These are phyloP conservation scores for Thraustotheca clavata DNA, from an alignment of 352 stramenopile genomes.

Conservation along the genomic window DNA sequence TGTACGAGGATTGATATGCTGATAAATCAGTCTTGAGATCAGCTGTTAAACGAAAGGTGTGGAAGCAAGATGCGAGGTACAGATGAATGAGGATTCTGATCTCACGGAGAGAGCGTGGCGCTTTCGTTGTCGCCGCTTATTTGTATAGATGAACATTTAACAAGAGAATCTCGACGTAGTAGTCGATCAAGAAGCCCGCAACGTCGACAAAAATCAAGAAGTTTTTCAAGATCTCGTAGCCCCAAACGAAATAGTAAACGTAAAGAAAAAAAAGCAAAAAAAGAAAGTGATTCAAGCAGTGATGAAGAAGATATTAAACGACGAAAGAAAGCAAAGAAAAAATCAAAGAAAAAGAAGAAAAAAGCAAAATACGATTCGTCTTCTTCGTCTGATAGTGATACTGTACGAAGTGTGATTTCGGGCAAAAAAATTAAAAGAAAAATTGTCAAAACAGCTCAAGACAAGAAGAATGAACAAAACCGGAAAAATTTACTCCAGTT, in stretches of 20 bases:
- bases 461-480: conserved; percentile 61
- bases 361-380: conserved; percentile 26
- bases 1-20: neutral
- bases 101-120: too few relatives aligned
- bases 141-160: conserved; percentile 13
- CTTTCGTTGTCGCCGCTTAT: too few relatives aligned
- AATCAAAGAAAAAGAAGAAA: conserved; percentile 29
- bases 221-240: conserved; percentile 1
- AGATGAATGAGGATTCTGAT: neutral
- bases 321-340: conserved; percentile 29
- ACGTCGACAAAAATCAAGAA: neutral
- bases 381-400: conserved; percentile 50
- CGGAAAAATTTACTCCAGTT: conserved; percentile 75
- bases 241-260: neutral
- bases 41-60: neutral
- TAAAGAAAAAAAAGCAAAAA: conserved; percentile 31
- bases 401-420: conserved; percentile 67
- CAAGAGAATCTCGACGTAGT: neutral
- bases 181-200: neutral
- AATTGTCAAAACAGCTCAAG: conserved; percentile 40
- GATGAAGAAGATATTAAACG: too few relatives aligned
- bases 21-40: neutral
- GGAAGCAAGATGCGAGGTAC: neutral
- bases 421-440: conserved; percentile 85
- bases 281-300: conserved; percentile 29